Evolutionary conservation across 176 grass and related monocot genomes (phyloP), one percentile per base, ranked within the genome.

Genomic region (Elymus sibiricus): DNA sequence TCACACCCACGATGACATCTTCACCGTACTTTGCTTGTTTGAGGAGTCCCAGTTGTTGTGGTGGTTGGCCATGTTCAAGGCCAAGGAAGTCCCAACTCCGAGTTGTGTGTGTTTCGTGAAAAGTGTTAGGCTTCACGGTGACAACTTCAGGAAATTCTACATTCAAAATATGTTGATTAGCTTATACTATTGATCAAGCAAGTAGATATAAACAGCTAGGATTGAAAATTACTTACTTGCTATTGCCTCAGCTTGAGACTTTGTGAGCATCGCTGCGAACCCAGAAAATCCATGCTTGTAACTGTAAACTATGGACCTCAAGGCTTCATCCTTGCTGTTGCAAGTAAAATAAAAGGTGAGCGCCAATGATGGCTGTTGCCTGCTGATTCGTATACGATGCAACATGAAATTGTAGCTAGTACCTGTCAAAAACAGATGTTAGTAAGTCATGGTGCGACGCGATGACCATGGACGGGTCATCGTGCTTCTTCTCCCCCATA

Each of bases 11-110:
- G 64, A 91, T 76, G 19, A 84, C 82, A 83, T 77, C 85, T 62
- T 91, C 84, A 74, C 91, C 91, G 17, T 85, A 90, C 6, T 79
- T 85, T 1, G 75, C 85, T 26, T 78, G 47, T 5, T 79, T 35
- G 3, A 85, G 42, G 12, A 93, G 39, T 12, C 75, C 49, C 4
- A 9, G 29, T 2, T 28, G 40, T 42, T 85, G 67, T 21, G 8
- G 22, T 4, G 38, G 25, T 42, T 85, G 67, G 34, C 68, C 9
- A 39, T 69, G 46, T 11, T 62, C 14, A 49, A 90, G 9, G 2
- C 76, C 53, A 49, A 90, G 84, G 44, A 74, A 90, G 4, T 85
- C 88, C 84, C 84, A 90, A 29, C 91, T 93, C 5, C 81, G 80
- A 12, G 88, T 86, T 7, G 85, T 93, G 14, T 85, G 85, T 6